phyloP scores from a whole-genome alignment of 2,329 filamentous ascomycete genomes.

The Aaosphaeria pasadenensis region DNA sequence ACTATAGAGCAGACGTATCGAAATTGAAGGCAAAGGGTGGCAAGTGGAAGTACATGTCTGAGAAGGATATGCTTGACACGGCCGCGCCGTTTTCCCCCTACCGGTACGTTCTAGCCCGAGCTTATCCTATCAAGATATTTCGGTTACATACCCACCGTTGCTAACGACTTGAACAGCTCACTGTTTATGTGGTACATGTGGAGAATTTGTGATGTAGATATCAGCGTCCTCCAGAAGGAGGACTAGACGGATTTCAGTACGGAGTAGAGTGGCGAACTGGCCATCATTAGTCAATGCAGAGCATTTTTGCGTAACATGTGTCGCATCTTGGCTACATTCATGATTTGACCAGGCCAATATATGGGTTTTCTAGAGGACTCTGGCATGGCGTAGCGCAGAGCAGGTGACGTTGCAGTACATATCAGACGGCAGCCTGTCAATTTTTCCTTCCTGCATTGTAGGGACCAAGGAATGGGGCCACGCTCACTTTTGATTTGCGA shows the following conservation, averaged over 20 bases:
- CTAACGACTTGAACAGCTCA: slow-evolving; percentile 53
- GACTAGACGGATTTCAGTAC: neutral
- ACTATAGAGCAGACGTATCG: slow-evolving; percentile 75
- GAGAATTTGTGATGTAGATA: slow-evolving; percentile 76
- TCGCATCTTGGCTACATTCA: no score
- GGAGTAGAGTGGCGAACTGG: no score
- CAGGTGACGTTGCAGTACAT: slow-evolving; percentile 1
- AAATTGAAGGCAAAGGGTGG: slow-evolving; percentile 77
- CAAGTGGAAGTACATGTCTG: slow-evolving; percentile 88
- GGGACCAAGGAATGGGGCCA: no score
- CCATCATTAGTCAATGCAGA: no score
- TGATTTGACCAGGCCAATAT: neutral
- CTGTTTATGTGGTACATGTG: slow-evolving; percentile 99
- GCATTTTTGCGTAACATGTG: no score
- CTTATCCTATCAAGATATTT: neutral
- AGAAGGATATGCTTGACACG: slow-evolving; percentile 84
- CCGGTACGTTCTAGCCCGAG: slow-evolving; percentile 46
- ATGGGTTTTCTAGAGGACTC: neutral
- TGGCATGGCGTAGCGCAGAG: neutral
- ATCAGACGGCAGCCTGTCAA: neutral
- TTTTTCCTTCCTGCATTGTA: no score
- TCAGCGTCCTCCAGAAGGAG: slow-evolving; percentile 48
- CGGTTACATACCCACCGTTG: neutral
- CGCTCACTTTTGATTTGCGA: no score
- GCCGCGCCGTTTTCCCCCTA: slow-evolving; percentile 81